phyloP scores from a whole-genome alignment of 2,329 filamentous ascomycete genomes.

The Pseudovirgaria hyperparasitica region DNA sequence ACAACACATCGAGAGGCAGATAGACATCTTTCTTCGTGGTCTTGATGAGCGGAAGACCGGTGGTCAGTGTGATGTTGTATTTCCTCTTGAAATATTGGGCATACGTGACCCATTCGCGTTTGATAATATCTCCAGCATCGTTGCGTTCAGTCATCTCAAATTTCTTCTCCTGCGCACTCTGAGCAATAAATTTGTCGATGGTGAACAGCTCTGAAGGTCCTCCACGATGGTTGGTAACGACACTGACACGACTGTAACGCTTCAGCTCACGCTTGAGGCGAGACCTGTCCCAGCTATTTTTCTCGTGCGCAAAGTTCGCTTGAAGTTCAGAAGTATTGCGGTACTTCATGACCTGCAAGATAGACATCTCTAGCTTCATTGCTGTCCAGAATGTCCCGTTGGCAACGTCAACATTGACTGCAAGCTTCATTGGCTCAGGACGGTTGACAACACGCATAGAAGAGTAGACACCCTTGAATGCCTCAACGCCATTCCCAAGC shows the following conservation, averaged over 20 bases:
- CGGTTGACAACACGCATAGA: slow-evolving; percentile 58
- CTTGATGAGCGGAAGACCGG: slow-evolving; percentile 42
- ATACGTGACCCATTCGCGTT: slow-evolving; percentile 35
- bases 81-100: slow-evolving; percentile 40
- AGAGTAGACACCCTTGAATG: slow-evolving; percentile 80
- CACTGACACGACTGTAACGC: slow-evolving; percentile 28
- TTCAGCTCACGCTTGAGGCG: slow-evolving; percentile 24
- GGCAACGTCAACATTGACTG: slow-evolving; percentile 81
- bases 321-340: slow-evolving; percentile 16
- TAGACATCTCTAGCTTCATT: slow-evolving; percentile 19
- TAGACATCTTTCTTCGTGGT: slow-evolving; percentile 43
- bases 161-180: slow-evolving; percentile 30
- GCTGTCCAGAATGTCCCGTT: slow-evolving; percentile 78
- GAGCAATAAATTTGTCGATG: slow-evolving; percentile 36
- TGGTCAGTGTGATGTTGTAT: slow-evolving; percentile 37
- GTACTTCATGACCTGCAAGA: slow-evolving; percentile 18
- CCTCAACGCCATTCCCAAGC: slow-evolving; percentile 57
- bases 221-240: slow-evolving; percentile 26
- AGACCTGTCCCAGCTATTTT: slow-evolving; percentile 5
- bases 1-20: slow-evolving; percentile 44
- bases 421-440: slow-evolving; percentile 45
- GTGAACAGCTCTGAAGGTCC: slow-evolving; percentile 28
- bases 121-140: slow-evolving; percentile 44
- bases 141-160: slow-evolving; percentile 43
- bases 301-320: slow-evolving; percentile 11